Percentiles rank a stretch among this genome's conserved stretches.
Conservation (phyloP, 805 yeast species). For the Saccharomycopsis capsularis region DNA sequence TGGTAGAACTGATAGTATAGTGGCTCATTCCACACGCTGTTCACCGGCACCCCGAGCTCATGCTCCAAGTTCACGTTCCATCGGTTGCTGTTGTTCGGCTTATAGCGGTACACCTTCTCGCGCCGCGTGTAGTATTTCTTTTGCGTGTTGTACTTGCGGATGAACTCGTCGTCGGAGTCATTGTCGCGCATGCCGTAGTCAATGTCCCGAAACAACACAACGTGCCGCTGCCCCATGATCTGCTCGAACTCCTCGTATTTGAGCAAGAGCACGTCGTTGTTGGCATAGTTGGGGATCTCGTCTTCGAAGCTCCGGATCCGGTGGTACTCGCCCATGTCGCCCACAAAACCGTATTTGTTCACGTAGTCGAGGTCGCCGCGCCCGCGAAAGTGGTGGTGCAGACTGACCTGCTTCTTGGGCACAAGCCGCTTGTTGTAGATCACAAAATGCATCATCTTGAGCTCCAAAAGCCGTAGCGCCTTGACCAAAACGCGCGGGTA, state of each 20-base stretch:
- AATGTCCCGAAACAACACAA: background rate
- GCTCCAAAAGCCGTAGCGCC: slow-evolving; percentile 16
- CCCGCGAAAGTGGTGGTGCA: background rate
- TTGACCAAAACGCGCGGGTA: slow-evolving; percentile 13
- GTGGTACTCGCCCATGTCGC: background rate
- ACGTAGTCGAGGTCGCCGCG: background rate
- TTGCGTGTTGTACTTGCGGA: slow-evolving; percentile 5
- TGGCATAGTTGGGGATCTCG: background rate
- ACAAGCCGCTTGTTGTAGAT: background rate
- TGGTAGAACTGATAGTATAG: background rate
- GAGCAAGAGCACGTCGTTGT: background rate
- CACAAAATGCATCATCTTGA: background rate
- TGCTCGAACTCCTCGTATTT: background rate
- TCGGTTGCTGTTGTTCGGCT: background rate
- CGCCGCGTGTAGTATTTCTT: slow-evolving; percentile 11
- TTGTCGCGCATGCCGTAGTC: slow-evolving; percentile 3
- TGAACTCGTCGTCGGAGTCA: slow-evolving; percentile 20
- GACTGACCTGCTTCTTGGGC: background rate
- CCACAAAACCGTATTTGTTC: background rate
- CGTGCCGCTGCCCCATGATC: background rate
- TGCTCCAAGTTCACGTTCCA: slow-evolving; percentile 3
- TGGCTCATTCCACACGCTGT: background rate
- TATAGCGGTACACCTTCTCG: slow-evolving; percentile 12
- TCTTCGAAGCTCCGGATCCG: background rate
- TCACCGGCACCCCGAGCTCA: background rate